These are phyloP conservation scores for Blastocystis sp. DNA, from an alignment of 352 stramenopile genomes.

Conservation along the genomic window DNA sequence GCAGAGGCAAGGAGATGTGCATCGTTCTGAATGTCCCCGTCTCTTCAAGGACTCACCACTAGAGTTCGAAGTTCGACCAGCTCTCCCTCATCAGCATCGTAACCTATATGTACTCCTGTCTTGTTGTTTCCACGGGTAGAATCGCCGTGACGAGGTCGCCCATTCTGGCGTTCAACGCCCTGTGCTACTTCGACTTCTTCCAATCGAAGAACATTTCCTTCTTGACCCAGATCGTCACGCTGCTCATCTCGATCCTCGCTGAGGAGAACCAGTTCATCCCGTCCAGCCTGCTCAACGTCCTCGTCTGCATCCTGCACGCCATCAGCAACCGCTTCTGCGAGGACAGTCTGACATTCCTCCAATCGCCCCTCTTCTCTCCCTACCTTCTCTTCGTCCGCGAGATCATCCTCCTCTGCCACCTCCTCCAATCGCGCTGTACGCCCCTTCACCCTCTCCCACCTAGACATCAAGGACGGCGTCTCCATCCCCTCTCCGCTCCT, in stretches of 20 bases:
- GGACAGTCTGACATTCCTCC: too few relatives aligned
- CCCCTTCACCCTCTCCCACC: too few relatives aligned
- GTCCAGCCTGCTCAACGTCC: neutral
- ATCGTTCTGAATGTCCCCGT: neutral
- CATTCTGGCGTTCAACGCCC: neutral
- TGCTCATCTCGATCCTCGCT: neutral
- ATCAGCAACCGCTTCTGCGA: too few relatives aligned
- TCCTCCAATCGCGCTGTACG: too few relatives aligned
- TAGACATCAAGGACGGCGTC: too few relatives aligned
- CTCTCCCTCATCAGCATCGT: conserved; percentile 12
- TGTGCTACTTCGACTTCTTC: conserved; percentile 37
- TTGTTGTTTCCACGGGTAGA: neutral
- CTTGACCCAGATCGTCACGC: neutral
- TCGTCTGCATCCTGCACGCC: neutral
- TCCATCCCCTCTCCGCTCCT: too few relatives aligned
- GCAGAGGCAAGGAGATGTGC: too few relatives aligned
- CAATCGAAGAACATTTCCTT: neutral
- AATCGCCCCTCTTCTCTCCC: too few relatives aligned
- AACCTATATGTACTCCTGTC: conserved; percentile 46
- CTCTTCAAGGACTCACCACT: neutral
- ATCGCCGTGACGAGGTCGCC: neutral
- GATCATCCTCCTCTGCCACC: too few relatives aligned
- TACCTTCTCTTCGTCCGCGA: too few relatives aligned
- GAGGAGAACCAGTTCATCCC: neutral
- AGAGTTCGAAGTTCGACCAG: neutral